phyloP scores from a whole-genome alignment of 129 eudicot genomes.

The Gnaphalium uliginosum region DNA sequence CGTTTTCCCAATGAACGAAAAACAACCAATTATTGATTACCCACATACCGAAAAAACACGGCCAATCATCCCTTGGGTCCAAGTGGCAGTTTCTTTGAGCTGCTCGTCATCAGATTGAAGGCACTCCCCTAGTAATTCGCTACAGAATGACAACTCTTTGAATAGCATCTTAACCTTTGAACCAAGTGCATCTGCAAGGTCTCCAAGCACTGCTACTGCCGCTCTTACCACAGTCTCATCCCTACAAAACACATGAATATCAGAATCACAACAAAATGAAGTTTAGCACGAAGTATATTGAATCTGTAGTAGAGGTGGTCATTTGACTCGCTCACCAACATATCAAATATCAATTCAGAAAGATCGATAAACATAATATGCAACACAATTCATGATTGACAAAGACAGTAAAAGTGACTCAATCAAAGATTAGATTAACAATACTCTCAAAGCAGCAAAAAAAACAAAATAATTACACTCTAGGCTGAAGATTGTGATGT shows the following conservation, averaged over 20 bases:
- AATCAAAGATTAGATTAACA: background rate
- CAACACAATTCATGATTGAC: background rate
- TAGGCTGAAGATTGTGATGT: background rate
- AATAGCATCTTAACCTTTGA: constrained; percentile 50
- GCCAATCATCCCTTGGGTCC: constrained; percentile 84
- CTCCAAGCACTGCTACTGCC: constrained; percentile 81
- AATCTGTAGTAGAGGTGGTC: background rate
- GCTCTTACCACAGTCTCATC: constrained; percentile 80
- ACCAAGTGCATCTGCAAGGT: constrained; percentile 90
- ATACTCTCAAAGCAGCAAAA: background rate
- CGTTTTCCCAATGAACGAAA: constrained; percentile 3
- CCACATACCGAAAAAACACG: constrained; percentile 52
- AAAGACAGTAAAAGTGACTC: background rate
- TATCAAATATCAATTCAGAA: background rate
- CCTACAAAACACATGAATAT: constrained; percentile 37
- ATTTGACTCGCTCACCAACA: background rate
- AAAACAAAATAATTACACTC: background rate
- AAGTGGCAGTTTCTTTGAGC: constrained; percentile 78
- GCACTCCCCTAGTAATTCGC: constrained; percentile 65
- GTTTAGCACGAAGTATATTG: background rate
- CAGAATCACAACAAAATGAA: background rate
- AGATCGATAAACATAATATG: background rate
- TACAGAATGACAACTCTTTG: constrained; percentile 50
- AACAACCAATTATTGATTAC: constrained; percentile 21
- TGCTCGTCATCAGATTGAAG: constrained; percentile 76